Evolutionary conservation across 306 rosid species (phyloP).

Genomic region (Cucurbita argyrosperma): DNA sequence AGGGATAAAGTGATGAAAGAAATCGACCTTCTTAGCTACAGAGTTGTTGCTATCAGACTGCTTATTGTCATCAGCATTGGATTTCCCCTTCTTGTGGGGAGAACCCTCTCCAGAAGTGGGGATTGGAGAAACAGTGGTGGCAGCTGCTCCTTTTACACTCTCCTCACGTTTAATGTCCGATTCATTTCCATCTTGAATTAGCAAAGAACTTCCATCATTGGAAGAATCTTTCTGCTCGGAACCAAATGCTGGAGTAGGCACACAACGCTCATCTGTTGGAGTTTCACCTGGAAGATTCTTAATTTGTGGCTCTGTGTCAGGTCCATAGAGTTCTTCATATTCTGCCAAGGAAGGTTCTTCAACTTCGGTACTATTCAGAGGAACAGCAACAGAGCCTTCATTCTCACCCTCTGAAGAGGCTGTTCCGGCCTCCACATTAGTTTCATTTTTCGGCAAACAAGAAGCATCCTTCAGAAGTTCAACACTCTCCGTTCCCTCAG

Average conservation of each 20-base stretch:
- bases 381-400: conserved; percentile 31
- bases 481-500: conserved; percentile 20
- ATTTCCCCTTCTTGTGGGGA: conserved; percentile 30
- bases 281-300: conserved; percentile 28
- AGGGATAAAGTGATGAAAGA: neutral
- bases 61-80: conserved; percentile 13
- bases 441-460: conserved; percentile 16
- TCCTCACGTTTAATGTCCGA: conserved; percentile 13
- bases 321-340: conserved; percentile 77
- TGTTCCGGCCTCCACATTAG: conserved; percentile 13
- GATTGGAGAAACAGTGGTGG: conserved; percentile 1
- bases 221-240: conserved; percentile 14
- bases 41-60: conserved; percentile 31
- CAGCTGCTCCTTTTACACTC: conserved; percentile 17
- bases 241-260: conserved; percentile 18
- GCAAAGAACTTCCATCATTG: conserved; percentile 12
- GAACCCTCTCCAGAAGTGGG: conserved; percentile 21
- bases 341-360: conserved; percentile 61
- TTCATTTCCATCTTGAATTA: conserved; percentile 20
- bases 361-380: conserved; percentile 40
- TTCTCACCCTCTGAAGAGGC: conserved; percentile 20
- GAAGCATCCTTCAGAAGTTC: conserved; percentile 31
- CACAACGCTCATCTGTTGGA: conserved; percentile 14
- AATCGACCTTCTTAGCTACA: conserved; percentile 47
- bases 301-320: conserved; percentile 50